phyloP scores from a whole-genome alignment of 1,139 yeast species.

The Scheffersomyces titani region DNA sequence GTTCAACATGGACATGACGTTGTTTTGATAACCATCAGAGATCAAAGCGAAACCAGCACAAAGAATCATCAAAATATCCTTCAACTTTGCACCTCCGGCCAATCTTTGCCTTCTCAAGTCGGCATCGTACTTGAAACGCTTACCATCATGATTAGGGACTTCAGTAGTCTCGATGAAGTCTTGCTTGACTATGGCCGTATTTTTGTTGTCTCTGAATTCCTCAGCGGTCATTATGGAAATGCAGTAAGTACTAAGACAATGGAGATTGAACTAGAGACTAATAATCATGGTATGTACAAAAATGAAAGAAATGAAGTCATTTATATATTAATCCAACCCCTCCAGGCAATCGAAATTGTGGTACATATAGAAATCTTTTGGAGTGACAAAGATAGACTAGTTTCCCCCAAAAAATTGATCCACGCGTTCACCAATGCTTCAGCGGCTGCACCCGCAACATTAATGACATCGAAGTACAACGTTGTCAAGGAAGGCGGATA shows the following conservation, averaged over 20 bases:
- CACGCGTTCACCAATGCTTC: not conserved
- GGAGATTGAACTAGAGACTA: not conserved
- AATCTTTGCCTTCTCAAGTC: slow-evolving; percentile 35
- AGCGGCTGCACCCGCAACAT: not conserved
- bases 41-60: slow-evolving; percentile 62
- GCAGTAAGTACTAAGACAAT: not conserved
- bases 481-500: not conserved
- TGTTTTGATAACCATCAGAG: slow-evolving; percentile 66
- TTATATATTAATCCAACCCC: not conserved
- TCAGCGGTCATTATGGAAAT: not conserved
- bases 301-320: not conserved
- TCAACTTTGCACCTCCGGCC: slow-evolving; percentile 25
- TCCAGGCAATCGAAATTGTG: not conserved
- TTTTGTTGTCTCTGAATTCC: not conserved
- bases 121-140: slow-evolving; percentile 28
- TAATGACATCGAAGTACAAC: not conserved
- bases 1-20: slow-evolving; percentile 61
- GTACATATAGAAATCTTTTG: not conserved
- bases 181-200: not conserved
- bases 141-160: not conserved
- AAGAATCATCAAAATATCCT: slow-evolving; percentile 42
- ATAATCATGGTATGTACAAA: not conserved
- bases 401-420: not conserved
- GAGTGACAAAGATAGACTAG: too few species aligned
- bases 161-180: not conserved